Evolutionary conservation across 169 alveolate species (phyloP), one percentile per base, ranked within the genome.

Genomic region (Plasmodium berghei): DNA sequence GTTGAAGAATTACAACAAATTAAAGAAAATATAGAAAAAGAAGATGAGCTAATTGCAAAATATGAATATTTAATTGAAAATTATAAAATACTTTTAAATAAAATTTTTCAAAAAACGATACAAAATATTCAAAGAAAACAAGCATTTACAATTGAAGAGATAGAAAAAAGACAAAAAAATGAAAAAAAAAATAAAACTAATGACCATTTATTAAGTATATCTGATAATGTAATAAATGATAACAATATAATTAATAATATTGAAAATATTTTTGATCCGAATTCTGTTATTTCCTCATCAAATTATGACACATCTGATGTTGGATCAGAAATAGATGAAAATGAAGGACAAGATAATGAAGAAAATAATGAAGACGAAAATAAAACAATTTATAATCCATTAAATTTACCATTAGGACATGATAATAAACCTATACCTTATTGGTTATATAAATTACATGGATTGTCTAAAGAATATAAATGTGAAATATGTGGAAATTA

Each of bases 391-490:
- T 97, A 98, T 94, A 99, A 99, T 90, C 99, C 99, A 6, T 95
- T 97, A 83, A 98, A 98, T 91, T 95, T 98, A 18, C 99, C 99
- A 8, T 95, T 98, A 89, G 96, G 99, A 5, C 98, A 98, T 97
- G 99, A 99, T 93, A 99, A 99, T 20, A 98, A 97, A 88, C 99
- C 99, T 14, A 97, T 99, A 55, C 99, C 99, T 9, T 99, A 97
- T 93, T 99, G 99, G 99, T 96, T 99, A 62, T 99, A 98, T 95
- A 99, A 99, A 87, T 95, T 98, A 49, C 99, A 98, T 88, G 99
- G 99, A 3, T 94, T 98, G 61, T 99, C 99, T n/a, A 94, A 97
- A 69, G 99, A 98, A 93, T 98, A 96, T 94, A 98, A 97, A 92
- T 98, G 99, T 77, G 99, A 99, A 92, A 98, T 98, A 26, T 99